A percentile compares a stretch with the other conserved stretches of the same genome.
phyloP scores from a whole-genome alignment of 1,139 yeast species.

The Suhomyces bokatorum region DNA sequence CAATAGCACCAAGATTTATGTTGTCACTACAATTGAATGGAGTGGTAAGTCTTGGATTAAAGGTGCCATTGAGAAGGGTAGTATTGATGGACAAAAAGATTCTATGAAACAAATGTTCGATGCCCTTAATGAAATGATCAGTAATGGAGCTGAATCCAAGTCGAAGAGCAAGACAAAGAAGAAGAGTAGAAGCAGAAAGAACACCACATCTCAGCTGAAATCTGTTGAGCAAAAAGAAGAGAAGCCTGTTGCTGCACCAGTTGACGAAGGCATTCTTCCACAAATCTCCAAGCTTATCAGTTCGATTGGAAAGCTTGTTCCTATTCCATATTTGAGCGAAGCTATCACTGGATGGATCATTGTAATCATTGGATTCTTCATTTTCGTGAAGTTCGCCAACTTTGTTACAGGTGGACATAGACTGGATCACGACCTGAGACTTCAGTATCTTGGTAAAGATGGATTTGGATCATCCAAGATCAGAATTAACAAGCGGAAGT shows the following conservation, averaged over 20 bases:
- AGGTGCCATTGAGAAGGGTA: constrained; percentile 88
- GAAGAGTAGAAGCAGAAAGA: constrained; percentile 24
- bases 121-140: constrained; percentile 54
- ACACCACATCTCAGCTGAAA: constrained; percentile 17
- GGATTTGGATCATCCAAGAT: constrained; percentile 22
- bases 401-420: constrained; percentile 10
- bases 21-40: constrained; percentile 79
- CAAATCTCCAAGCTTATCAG: constrained; percentile 29
- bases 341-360: constrained; percentile 27
- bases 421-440: neutral
- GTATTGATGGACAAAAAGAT: constrained; percentile 85
- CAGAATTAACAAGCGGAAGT: constrained; percentile 43
- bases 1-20: constrained; percentile 63
- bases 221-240: constrained; percentile 11
- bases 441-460: constrained; percentile 7
- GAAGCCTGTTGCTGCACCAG: constrained; percentile 16
- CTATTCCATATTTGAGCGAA: constrained; percentile 31
- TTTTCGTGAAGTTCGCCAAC: constrained; percentile 8
- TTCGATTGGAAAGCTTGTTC: constrained; percentile 31
- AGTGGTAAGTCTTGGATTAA: constrained; percentile 91
- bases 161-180: constrained; percentile 24
- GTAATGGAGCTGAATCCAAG: constrained; percentile 12
- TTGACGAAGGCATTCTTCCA: constrained; percentile 14
- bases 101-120: constrained; percentile 59
- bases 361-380: constrained; percentile 18